phyloP scores from a whole-genome alignment of 306 rosid genomes.

The Cicer judaicum region DNA sequence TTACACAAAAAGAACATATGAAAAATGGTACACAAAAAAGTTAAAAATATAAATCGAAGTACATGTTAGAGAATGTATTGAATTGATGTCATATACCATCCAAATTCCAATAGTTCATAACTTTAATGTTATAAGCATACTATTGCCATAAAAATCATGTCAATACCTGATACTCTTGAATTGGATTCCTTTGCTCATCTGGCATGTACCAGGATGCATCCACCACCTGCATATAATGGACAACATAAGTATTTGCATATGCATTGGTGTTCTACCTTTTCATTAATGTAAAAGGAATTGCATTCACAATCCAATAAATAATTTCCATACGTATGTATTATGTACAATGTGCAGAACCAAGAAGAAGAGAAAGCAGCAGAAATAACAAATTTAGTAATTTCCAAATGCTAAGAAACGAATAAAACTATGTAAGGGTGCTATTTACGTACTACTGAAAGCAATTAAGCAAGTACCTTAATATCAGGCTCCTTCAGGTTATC shows the following conservation, averaged over 20 bases:
- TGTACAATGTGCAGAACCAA: not conserved
- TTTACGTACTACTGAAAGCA: conserved; percentile 7
- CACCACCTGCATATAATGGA: conserved; percentile 63
- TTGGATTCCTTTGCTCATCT: conserved; percentile 92
- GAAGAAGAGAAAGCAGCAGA: not conserved
- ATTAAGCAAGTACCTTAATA: conserved; percentile 66
- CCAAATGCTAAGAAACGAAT: conserved; percentile 19
- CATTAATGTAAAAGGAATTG: conserved; percentile 19
- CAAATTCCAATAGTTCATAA: not conserved
- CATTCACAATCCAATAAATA: conserved; percentile 7
- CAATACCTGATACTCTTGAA: conserved; percentile 94
- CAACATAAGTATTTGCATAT: conserved; percentile 16
- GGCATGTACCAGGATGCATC: conserved; percentile 99
- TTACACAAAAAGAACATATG: conserved; percentile 20
- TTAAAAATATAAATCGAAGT: conserved; percentile 5
- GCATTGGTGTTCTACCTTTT: conserved; percentile 1
- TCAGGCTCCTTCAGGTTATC: conserved; percentile 78
- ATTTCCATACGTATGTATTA: not conserved
- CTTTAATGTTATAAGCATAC: conserved; percentile 10
- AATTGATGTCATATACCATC: conserved; percentile 18
- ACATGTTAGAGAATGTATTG: conserved; percentile 30
- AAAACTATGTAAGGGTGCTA: conserved; percentile 1
- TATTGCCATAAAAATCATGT: conserved; percentile 11
- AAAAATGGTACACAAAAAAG: conserved; percentile 17
- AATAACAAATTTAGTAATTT: not conserved